Conservation (phyloP, 306 rosid species). For the Casuarina glauca region DNA sequence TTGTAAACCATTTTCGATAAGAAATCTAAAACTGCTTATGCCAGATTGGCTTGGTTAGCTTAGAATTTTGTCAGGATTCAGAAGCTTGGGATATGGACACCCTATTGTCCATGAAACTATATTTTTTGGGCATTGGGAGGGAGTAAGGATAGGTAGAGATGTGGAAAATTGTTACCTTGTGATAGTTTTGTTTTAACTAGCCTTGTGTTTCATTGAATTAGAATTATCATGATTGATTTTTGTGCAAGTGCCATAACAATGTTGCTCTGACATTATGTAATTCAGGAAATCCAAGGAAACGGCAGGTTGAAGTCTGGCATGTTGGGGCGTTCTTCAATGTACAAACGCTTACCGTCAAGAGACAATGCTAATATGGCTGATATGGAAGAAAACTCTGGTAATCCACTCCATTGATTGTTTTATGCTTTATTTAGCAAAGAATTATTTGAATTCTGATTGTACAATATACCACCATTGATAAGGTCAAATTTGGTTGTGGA, state of each 20-base stretch:
- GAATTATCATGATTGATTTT: not conserved
- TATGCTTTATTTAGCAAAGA: slow-evolving; percentile 13
- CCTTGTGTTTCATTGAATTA: not conserved
- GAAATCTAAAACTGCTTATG: too few relatives aligned
- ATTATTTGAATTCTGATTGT: not conserved
- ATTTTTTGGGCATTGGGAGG: not conserved
- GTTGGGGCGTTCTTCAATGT: slow-evolving; percentile 69
- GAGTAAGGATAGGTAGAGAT: not conserved
- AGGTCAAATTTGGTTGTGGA: slow-evolving; percentile 15
- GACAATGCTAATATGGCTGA: slow-evolving; percentile 48
- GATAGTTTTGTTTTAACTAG: not conserved
- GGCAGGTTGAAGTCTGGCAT: slow-evolving; percentile 44
- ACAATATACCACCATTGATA: slow-evolving; percentile 5
- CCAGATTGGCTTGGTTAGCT: too few relatives aligned
- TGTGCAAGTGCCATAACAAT: not conserved
- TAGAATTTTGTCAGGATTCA: too few relatives aligned
- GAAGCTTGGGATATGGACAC: too few relatives aligned
- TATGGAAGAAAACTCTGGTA: slow-evolving; percentile 78
- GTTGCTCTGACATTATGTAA: slow-evolving; percentile 15
- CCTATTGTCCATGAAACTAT: not conserved
- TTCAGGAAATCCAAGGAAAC: slow-evolving; percentile 28
- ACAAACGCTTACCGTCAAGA: slow-evolving; percentile 74
- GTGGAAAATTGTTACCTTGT: not conserved
- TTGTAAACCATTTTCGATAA: too few relatives aligned
- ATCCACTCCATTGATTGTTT: slow-evolving; percentile 15